These are phyloP conservation scores for Trematosphaeria pertusa DNA, from an alignment of 2,329 filamentous ascomycete species.

Conservation along the genomic window DNA sequence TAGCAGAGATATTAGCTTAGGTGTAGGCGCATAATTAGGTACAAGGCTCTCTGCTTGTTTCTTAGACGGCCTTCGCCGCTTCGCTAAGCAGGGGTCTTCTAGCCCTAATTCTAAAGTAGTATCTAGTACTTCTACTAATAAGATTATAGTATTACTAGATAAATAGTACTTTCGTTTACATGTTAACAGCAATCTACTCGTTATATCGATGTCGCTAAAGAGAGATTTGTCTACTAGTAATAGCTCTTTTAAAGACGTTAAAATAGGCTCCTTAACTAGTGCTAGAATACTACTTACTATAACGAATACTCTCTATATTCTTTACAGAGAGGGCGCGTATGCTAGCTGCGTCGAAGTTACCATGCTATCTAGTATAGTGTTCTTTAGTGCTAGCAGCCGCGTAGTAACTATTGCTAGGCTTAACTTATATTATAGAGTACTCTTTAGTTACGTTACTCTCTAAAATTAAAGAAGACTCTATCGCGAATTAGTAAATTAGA, in stretches of 20 bases:
- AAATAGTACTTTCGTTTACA: constrained; percentile 16
- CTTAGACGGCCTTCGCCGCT: constrained; percentile 14
- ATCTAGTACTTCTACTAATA: constrained; percentile 9
- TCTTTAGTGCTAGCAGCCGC: constrained; percentile 11
- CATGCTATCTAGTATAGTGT: constrained; percentile 10
- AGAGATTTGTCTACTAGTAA: constrained; percentile 7
- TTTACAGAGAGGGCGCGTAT: constrained; percentile 15
- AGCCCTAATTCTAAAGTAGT: constrained; percentile 12
- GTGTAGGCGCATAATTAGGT: constrained; percentile 11
- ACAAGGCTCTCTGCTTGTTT: constrained; percentile 13
- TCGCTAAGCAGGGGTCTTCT: constrained; percentile 13
- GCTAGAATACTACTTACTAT: constrained; percentile 19
- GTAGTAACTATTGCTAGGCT: constrained; percentile 16
- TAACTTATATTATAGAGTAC: constrained; percentile 12
- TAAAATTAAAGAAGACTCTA: constrained; percentile 18
- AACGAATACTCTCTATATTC: constrained; percentile 7
- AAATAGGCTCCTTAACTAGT: constrained; percentile 11
- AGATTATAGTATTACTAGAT: constrained; percentile 13
- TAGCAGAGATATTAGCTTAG: constrained; percentile 10
- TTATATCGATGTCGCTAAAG: constrained; percentile 8
- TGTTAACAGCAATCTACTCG: constrained; percentile 8
- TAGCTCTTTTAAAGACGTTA: constrained; percentile 9
- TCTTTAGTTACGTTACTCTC: constrained; percentile 14
- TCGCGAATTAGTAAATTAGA: constrained; percentile 10
- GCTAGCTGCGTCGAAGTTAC: constrained; percentile 10